phyloP scores from a whole-genome alignment of 2,329 filamentous ascomycete species.

The Penicillium nordicum region DNA sequence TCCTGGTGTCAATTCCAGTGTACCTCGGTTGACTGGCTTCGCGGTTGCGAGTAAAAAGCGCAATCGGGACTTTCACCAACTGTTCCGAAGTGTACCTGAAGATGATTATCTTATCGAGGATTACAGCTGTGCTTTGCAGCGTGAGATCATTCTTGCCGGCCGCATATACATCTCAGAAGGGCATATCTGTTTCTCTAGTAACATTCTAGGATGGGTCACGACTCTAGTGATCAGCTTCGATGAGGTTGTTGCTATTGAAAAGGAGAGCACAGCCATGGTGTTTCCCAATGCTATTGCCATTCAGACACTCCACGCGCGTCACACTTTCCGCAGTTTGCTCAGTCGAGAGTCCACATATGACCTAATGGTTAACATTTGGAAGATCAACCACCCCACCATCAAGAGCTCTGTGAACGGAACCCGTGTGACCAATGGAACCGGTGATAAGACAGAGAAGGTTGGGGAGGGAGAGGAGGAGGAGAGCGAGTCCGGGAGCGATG shows the following conservation, averaged over 20 bases:
- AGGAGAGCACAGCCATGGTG: conserved; percentile 88
- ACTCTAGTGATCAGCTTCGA: conserved; percentile 98
- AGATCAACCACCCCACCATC: conserved; percentile 86
- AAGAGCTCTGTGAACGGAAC: conserved; percentile 90
- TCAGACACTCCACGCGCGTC: conserved; percentile 89
- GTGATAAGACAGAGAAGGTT: conserved; percentile 85
- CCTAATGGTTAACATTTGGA: conserved; percentile 96
- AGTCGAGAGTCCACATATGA: conserved; percentile 96
- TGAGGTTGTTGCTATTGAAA: conserved; percentile 94
- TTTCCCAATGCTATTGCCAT: conserved; percentile 98
- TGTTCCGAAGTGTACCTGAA: conserved; percentile 95
- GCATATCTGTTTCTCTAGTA: conserved; percentile 97
- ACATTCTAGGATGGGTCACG: conserved; percentile 96
- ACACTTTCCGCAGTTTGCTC: conserved; percentile 92
- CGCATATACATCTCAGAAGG: conserved; percentile 95
- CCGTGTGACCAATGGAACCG: conserved; percentile 71
- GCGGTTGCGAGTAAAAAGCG: conserved; percentile 94
- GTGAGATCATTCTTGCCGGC: conserved; percentile 91
- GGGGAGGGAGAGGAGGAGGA: conserved; percentile 56
- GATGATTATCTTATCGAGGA: conserved; percentile 98
- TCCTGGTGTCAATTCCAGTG: conserved; percentile 55
- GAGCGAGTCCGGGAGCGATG: conserved; percentile 70
- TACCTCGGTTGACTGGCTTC: conserved; percentile 84
- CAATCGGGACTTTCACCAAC: conserved; percentile 87
- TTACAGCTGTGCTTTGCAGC: conserved; percentile 92